Conservation (phyloP, 148 eudicot species). For the Fagopyrum homotropicum region DNA sequence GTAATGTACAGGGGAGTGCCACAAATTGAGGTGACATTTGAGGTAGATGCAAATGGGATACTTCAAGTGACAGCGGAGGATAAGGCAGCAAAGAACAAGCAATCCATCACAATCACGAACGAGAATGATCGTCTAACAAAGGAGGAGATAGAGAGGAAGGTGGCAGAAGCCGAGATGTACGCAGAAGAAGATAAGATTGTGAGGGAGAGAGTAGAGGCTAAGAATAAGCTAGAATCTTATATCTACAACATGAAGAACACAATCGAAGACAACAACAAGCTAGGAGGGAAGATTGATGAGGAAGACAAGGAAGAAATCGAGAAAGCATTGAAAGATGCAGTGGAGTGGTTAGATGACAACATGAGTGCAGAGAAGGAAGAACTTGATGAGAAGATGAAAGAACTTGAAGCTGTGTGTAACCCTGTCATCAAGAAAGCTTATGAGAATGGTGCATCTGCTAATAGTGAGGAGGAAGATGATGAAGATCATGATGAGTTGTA, state of each 20-base stretch:
- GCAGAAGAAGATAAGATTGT: conserved; percentile 65
- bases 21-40: conserved; percentile 75
- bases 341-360: conserved; percentile 47
- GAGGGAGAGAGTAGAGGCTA: conserved; percentile 48
- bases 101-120: conserved; percentile 60
- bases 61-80: conserved; percentile 60
- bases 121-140: conserved; percentile 56
- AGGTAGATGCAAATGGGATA: conserved; percentile 69
- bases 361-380: too few species aligned
- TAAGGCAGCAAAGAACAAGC: conserved; percentile 51
- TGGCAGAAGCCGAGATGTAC: conserved; percentile 48
- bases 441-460: too few species aligned
- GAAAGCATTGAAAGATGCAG: conserved; percentile 53
- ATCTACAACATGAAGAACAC: conserved; percentile 68
- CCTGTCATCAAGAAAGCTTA: too few species aligned
- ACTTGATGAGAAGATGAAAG: too few species aligned
- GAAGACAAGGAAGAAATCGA: conserved; percentile 55
- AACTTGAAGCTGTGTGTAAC: too few species aligned
- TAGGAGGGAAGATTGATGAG: conserved; percentile 51
- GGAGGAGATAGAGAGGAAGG: conserved; percentile 65
- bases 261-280: conserved; percentile 43
- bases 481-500: too few species aligned
- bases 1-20: conserved; percentile 57
- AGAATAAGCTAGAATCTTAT: conserved; percentile 57
- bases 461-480: too few species aligned